Evolutionary conservation across 2,329 filamentous ascomycete genomes (phyloP), one percentile per base, ranked within the genome.

Genomic region (Venturia effusa): DNA sequence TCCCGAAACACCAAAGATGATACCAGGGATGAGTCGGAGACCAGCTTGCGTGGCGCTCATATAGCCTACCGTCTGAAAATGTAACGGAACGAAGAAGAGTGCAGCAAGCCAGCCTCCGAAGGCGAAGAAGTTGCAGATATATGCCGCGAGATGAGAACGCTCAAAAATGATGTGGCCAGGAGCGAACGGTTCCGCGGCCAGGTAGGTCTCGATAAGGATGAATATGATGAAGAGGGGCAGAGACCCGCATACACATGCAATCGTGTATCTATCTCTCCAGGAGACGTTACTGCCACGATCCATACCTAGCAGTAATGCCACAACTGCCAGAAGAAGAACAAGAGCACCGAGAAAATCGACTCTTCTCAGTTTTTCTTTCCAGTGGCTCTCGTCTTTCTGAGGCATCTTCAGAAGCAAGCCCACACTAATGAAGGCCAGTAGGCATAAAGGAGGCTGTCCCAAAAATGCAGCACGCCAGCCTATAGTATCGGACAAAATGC

Each of bases 391-490:
- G 45, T 86, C 83, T 7, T 75, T 74, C 64, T 77, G 76, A 1
- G 88, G 87, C 0, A 90, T 74, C 60, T 88, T 75, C 15, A 92
- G 80, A 45, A 82, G 78, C n/a, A 85, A 70, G 60, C 80, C 80
- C 19, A 91, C 88, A 10, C 85, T 78, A 3, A 84, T 59, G 68
- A 89, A 84, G 1, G 89, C 88, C 1, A 87, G 61, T 8, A 87
- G 71, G 65, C 88, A 89, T 5, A 91, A 71, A 1, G 89, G 89
- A 0, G 84, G 83, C 71, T 93, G 90, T 2, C 80, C 80, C 15
- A 90, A 73, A 70, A 94, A 93, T 0, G 88, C 83, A 87, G 88
- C 91, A 67, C 89, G 79, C 89, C 89, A 92, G 40, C 88, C 88
- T 61, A 92, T 81, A 4, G 80, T 83, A 72, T 92, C 88, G 0